Evolutionary conservation across 805 yeast genomes (phyloP).

Genomic region (Kazachstania viticola): DNA sequence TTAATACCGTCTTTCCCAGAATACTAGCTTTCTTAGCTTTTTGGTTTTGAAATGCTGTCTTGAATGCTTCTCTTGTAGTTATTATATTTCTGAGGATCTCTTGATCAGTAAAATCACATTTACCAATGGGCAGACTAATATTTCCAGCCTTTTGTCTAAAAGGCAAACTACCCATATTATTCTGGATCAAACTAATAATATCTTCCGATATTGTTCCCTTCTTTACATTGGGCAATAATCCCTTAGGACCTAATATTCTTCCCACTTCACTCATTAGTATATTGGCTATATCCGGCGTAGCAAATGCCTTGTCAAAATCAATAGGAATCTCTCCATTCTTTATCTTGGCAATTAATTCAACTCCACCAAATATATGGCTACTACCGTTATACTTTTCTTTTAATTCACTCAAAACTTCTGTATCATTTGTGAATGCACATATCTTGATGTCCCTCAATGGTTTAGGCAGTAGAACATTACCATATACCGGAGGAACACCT

Average conservation of each 20-base stretch:
- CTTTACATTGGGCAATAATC: conserved; percentile 78
- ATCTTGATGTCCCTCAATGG: conserved; percentile 57
- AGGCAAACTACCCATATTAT: conserved; percentile 55
- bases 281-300: conserved; percentile 71
- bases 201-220: conserved; percentile 78
- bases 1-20: conserved; percentile 56
- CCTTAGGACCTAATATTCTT: conserved; percentile 76
- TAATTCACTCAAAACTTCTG: conserved; percentile 42
- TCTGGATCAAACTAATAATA: conserved; percentile 39
- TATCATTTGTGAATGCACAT: conserved; percentile 54
- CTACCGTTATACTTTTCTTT: conserved; percentile 37
- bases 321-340: conserved; percentile 36
- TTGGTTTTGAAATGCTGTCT: conserved; percentile 39
- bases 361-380: conserved; percentile 61
- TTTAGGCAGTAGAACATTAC: conserved; percentile 60
- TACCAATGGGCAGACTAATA: conserved; percentile 61
- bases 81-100: conserved; percentile 63
- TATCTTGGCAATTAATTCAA: conserved; percentile 54
- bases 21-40: conserved; percentile 57
- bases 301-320: conserved; percentile 65
- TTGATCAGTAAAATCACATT: conserved; percentile 63
- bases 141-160: conserved; percentile 59
- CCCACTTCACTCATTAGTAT: conserved; percentile 54
- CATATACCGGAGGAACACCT: conserved; percentile 67
- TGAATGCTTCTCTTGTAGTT: conserved; percentile 53